Conservation (phyloP, 2,329 filamentous ascomycete species). For the Paecilomyces variotii region DNA sequence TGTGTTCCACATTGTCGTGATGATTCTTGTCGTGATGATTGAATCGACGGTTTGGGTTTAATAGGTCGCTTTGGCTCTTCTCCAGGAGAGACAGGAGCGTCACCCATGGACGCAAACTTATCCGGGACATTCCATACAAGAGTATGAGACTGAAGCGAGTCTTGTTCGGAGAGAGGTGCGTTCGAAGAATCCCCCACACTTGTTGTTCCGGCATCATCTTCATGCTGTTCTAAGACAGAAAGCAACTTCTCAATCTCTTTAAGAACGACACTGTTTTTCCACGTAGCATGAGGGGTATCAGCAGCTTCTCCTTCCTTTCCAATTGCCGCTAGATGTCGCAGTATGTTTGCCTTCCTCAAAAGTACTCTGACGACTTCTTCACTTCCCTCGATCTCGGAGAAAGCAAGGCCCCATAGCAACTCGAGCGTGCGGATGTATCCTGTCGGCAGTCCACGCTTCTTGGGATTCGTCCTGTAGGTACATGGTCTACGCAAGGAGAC, state of each 20-base stretch:
- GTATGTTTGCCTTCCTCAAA: slow-evolving; percentile 41
- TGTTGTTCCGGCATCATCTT: slow-evolving; percentile 20
- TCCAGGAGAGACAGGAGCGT: background rate
- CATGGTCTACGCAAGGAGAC: slow-evolving; percentile 55
- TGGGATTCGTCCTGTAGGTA: slow-evolving; percentile 64
- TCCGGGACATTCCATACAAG: background rate
- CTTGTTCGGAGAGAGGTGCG: background rate
- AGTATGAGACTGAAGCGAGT: background rate
- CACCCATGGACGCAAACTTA: background rate
- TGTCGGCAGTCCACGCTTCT: slow-evolving; percentile 71
- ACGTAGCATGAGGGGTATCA: slow-evolving; percentile 52
- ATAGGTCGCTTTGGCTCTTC: background rate
- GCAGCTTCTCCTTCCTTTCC: slow-evolving; percentile 40
- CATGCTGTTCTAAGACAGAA: slow-evolving; percentile 33
- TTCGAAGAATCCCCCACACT: background rate
- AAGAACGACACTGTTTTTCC: slow-evolving; percentile 56
- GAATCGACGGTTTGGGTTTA: background rate
- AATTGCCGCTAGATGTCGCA: slow-evolving; percentile 25
- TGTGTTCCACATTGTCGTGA: background rate
- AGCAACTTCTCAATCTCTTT: slow-evolving; percentile 56
- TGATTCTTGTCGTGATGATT: background rate
- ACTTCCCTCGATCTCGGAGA: slow-evolving; percentile 52
- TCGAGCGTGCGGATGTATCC: slow-evolving; percentile 71
- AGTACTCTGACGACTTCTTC: slow-evolving; percentile 52
- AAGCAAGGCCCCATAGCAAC: slow-evolving; percentile 58